These are phyloP conservation scores for Fusarium brevicatenulatum DNA, from an alignment of 2,329 filamentous ascomycete genomes.

Conservation along the genomic window DNA sequence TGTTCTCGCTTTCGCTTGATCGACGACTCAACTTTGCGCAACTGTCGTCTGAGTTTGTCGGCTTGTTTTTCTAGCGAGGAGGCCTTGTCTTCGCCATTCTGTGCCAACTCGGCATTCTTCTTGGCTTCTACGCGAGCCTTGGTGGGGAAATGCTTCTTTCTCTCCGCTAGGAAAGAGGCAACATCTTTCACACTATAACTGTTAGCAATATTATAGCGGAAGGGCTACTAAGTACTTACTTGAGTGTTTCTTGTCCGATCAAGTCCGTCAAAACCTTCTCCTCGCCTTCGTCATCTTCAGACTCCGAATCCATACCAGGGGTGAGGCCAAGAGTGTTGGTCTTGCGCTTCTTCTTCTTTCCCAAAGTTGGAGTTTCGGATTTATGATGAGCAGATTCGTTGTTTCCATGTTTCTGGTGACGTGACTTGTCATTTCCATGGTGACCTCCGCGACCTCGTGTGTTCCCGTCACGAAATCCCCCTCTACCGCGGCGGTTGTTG, in stretches of 20 bases:
- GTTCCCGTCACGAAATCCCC: slow-evolving; percentile 49
- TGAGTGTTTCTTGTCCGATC: slow-evolving; percentile 64
- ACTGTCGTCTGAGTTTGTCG: slow-evolving; percentile 70
- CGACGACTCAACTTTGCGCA: slow-evolving; percentile 76
- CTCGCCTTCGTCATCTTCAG: slow-evolving; percentile 75
- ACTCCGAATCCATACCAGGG: slow-evolving; percentile 70
- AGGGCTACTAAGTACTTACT: slow-evolving; percentile 54
- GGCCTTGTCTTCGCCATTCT: slow-evolving; percentile 68
- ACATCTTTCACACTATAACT: slow-evolving; percentile 72
- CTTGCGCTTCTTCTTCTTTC: slow-evolving; percentile 77
- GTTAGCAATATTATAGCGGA: slow-evolving; percentile 17
- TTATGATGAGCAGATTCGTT: slow-evolving; percentile 46
- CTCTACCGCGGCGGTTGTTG: slow-evolving; percentile 50
- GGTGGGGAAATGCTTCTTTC: slow-evolving; percentile 83
- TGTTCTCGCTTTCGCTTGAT: slow-evolving; percentile 75
- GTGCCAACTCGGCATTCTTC: slow-evolving; percentile 59
- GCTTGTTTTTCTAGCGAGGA: slow-evolving; percentile 68
- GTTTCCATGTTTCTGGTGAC: slow-evolving; percentile 52
- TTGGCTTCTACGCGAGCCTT: slow-evolving; percentile 74
- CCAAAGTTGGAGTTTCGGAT: slow-evolving; percentile 57
- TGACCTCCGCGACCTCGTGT: slow-evolving; percentile 56
- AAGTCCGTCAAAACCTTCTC: slow-evolving; percentile 72
- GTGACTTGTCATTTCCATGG: slow-evolving; percentile 57
- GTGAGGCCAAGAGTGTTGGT: slow-evolving; percentile 78
- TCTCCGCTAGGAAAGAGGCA: slow-evolving; percentile 81